phyloP scores from a whole-genome alignment of 1,284 basidiomycete genomes.

The Ustilago trichophora region DNA sequence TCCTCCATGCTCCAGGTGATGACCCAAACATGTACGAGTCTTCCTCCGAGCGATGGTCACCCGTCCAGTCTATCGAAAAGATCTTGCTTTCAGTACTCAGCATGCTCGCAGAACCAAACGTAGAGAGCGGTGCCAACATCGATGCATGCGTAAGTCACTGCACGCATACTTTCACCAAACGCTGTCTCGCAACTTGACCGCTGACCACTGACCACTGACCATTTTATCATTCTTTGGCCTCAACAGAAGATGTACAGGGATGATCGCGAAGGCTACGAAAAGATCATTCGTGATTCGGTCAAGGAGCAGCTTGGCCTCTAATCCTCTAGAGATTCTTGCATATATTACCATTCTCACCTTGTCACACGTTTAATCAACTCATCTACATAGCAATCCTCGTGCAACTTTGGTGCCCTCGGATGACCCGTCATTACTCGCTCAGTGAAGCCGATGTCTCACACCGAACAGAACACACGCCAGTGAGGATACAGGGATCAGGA shows the following conservation, averaged over 20 bases:
- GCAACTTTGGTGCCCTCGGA: too few relatives aligned
- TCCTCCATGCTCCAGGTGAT: slow-evolving; percentile 95
- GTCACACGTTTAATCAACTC: slow-evolving; percentile 1
- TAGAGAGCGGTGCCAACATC: slow-evolving; percentile 97
- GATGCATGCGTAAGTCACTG: slow-evolving; percentile 72
- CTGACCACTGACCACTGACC: not conserved
- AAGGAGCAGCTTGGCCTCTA: slow-evolving; percentile 63
- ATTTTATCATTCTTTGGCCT: not conserved
- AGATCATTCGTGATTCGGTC: slow-evolving; percentile 59
- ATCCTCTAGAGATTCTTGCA: not conserved
- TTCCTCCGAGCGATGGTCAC: slow-evolving; percentile 96
- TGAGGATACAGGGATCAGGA: too few relatives aligned
- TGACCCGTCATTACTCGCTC: too few relatives aligned
- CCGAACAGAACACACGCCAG: too few relatives aligned
- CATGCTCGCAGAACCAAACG: slow-evolving; percentile 99
- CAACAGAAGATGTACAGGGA: slow-evolving; percentile 63
- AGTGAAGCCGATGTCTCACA: too few relatives aligned
- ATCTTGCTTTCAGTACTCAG: slow-evolving; percentile 90
- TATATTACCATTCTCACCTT: not conserved
- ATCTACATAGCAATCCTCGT: too few relatives aligned
- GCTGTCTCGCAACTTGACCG: too few relatives aligned
- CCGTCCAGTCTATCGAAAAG: slow-evolving; percentile 96
- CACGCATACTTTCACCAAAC: too few relatives aligned
- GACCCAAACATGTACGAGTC: slow-evolving; percentile 79
- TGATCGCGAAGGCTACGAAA: slow-evolving; percentile 62